A percentile compares a stretch with the other conserved stretches of the same genome.
Conservation (phyloP, 2,329 filamentous ascomycete genomes). For the Chlorencoelia australis region DNA sequence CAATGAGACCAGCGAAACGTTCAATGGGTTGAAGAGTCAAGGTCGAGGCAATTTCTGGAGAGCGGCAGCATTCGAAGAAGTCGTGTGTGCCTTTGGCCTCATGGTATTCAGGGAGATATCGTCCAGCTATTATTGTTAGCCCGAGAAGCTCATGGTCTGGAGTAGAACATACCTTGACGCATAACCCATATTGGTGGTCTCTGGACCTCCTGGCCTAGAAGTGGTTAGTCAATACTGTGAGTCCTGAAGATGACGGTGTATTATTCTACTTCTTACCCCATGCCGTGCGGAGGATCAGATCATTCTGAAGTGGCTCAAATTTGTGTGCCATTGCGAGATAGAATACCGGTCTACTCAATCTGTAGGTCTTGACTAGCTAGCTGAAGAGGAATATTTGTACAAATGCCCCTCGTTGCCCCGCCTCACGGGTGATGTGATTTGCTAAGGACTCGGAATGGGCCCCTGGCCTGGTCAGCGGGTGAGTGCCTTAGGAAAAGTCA, state of each 20-base stretch:
- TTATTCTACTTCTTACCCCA: constrained; percentile 64
- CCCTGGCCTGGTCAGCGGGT: too few relatives aligned
- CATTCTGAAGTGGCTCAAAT: constrained; percentile 84
- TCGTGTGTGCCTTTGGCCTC: constrained; percentile 82
- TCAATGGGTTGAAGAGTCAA: constrained; percentile 92
- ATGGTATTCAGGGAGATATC: constrained; percentile 97
- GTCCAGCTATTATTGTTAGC: constrained; percentile 53
- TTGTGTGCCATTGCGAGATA: constrained; percentile 46
- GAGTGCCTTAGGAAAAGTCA: too few relatives aligned
- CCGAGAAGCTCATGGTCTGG: constrained; percentile 4
- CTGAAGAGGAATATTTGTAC: too few relatives aligned
- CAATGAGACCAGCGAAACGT: constrained; percentile 79
- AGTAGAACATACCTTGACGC: constrained; percentile 66
- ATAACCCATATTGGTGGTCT: constrained; percentile 97
- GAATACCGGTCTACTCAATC: too few relatives aligned
- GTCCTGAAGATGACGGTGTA: neutral
- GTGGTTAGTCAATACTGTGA: constrained; percentile 9
- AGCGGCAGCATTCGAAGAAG: constrained; percentile 96
- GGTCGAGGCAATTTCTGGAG: constrained; percentile 84
- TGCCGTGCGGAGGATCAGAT: constrained; percentile 81
- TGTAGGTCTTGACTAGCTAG: too few relatives aligned
- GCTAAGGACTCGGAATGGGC: too few relatives aligned
- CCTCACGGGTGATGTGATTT: too few relatives aligned
- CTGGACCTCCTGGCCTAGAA: constrained; percentile 74
- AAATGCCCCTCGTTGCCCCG: too few relatives aligned